These are phyloP conservation scores for Dalechampia spathulata DNA, from an alignment of 441 rosid genomes.

Conservation along the genomic window DNA sequence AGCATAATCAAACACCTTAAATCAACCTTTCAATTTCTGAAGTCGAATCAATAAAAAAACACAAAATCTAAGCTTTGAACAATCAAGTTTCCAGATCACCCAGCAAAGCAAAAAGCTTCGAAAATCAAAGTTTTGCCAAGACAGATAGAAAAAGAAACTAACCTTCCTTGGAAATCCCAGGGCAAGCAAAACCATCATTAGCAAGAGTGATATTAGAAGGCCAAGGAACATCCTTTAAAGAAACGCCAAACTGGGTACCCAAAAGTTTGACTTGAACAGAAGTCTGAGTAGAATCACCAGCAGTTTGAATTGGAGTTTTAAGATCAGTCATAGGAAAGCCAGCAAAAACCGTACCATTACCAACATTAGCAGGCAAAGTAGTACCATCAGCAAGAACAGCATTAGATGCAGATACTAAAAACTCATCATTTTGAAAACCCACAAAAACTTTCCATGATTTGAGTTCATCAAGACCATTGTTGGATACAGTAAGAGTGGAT, in stretches of 20 bases:
- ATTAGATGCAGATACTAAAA: conserved; percentile 61
- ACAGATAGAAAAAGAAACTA: no score
- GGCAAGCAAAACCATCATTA: conserved; percentile 72
- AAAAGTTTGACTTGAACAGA: conserved; percentile 53
- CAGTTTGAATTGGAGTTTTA: conserved; percentile 82
- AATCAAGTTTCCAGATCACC: neutral
- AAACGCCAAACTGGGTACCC: conserved; percentile 90
- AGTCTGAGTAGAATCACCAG: conserved; percentile 83
- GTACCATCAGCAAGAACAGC: conserved; percentile 70
- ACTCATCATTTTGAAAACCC: conserved; percentile 61
- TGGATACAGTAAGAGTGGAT: conserved; percentile 59
- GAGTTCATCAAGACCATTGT: conserved; percentile 62
- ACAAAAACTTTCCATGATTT: conserved; percentile 74
- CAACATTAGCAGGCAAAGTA: conserved; percentile 52
- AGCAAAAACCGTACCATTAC: conserved; percentile 64
- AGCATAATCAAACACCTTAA: no score
- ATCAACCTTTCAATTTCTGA: neutral
- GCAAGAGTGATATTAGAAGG: conserved; percentile 61
- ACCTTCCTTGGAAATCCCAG: conserved; percentile 48
- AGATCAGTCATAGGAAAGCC: conserved; percentile 80
- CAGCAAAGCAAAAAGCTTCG: neutral
- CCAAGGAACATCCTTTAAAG: conserved; percentile 49
- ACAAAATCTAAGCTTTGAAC: neutral
- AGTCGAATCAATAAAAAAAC: neutral
- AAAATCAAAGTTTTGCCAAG: no score